phyloP scores from a whole-genome alignment of 2,329 filamentous ascomycete genomes.

The Aspergillus sp. region DNA sequence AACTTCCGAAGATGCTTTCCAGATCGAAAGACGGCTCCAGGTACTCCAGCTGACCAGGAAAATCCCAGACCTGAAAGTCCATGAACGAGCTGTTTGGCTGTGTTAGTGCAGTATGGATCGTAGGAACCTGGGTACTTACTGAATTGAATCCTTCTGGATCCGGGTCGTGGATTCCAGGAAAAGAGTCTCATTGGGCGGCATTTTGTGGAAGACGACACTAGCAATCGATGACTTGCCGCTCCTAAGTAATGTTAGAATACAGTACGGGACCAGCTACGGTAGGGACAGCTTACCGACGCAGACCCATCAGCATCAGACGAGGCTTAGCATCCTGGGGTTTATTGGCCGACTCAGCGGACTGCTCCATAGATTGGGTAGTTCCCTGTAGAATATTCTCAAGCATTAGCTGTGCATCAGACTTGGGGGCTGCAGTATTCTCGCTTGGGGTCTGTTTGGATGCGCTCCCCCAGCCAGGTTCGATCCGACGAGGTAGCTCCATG shows the following conservation, averaged over 20 bases:
- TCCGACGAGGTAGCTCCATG: neutral
- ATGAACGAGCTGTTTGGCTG: conserved; percentile 78
- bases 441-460: neutral
- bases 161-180: conserved; percentile 93
- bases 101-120: neutral
- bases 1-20: conserved; percentile 89
- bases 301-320: conserved; percentile 88
- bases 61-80: conserved; percentile 98
- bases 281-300: conserved; percentile 69
- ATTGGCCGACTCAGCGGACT: conserved; percentile 30
- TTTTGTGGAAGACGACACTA: conserved; percentile 98
- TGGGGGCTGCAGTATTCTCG: neutral
- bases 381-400: conserved; percentile 34
- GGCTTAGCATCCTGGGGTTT: conserved; percentile 69
- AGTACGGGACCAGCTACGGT: neutral
- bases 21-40: conserved; percentile 87
- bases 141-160: conserved; percentile 92
- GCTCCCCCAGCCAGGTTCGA: neutral
- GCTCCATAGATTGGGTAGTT: conserved; percentile 25
- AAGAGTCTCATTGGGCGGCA: conserved; percentile 91
- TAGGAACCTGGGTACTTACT: conserved; percentile 60
- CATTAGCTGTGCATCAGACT: conserved; percentile 13
- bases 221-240: conserved; percentile 98
- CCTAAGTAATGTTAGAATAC: conserved; percentile 52
- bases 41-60: conserved; percentile 92